Evolutionary conservation across 805 yeast species (phyloP), one percentile per base, ranked within the genome.

Genomic region (Komagataella kurtzmanii): DNA sequence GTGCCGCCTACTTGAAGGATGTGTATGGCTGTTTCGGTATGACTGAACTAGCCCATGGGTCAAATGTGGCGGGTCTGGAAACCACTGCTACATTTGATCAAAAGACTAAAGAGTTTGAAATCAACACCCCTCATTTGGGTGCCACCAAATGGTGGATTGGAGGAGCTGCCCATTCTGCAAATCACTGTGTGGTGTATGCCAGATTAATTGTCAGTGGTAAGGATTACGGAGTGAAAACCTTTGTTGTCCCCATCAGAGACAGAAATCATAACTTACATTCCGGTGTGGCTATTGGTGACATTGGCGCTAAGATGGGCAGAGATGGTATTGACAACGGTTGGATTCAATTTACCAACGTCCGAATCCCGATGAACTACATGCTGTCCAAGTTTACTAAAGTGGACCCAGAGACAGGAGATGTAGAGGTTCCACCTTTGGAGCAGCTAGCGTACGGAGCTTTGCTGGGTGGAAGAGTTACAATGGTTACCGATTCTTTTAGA

Each of bases 71-170:
- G 3, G 95, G 87, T 21, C 73, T 88, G 55, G 96, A 90, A 67
- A 90, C 97, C n/a, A 85, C 89, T 14, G 96, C 97, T 14, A 83
- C 85, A 18, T 90, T 76, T 64, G 83, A 88, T 64, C 69, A 71
- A 17, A 69, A 67, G 17, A 75, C 74, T 24, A 87, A 88, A 59
- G 80, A 81, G 56, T 86, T 90, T 62, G 64, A 76, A 52, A 80
- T 90, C 60, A 77, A 87, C 63, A 90, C 97, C 10, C 97, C 97
- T 1, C 86, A 89, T 62, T 66, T 86, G 52, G 90, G 95, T 44
- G 97, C 97, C 47, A 89, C 97, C 23, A 90, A 90, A 66, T 90
- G 97, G 97, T 90, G 97, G 97, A 90, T 90, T 61, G 97, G 97
- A 49, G 97, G 97, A 59, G 97, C 97, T 46, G 97, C 97, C 8